A percentile compares a stretch with the other conserved stretches of the same genome.
These are phyloP conservation scores for Saturnispora hagleri DNA, from an alignment of 805 yeast genomes.

Conservation along the genomic window DNA sequence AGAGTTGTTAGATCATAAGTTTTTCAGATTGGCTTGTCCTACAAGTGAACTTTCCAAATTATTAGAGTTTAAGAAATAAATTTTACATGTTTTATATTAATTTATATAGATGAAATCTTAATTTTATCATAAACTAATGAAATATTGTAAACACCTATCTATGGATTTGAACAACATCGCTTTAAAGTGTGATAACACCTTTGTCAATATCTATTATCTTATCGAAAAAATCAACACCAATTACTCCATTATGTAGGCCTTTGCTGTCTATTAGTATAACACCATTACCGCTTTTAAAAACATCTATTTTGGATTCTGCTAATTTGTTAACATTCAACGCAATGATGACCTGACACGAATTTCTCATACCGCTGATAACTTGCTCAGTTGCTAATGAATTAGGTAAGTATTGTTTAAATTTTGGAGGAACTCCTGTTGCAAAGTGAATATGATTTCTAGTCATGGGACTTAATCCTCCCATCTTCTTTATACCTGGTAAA, in stretches of 20 bases:
- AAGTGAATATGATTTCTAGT: slow-evolving; percentile 79
- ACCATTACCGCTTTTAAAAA: slow-evolving; percentile 61
- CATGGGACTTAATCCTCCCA: slow-evolving; percentile 61
- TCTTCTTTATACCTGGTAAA: slow-evolving; percentile 36
- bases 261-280: slow-evolving; percentile 66
- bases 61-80: slow-evolving; percentile 30
- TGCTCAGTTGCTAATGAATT: not conserved
- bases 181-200: slow-evolving; percentile 3
- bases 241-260: slow-evolving; percentile 33
- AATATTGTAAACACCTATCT: too few species aligned
- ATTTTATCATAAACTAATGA: not conserved
- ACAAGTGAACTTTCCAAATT: slow-evolving; percentile 51
- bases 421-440: slow-evolving; percentile 46
- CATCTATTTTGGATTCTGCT: slow-evolving; percentile 33
- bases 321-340: slow-evolving; percentile 50
- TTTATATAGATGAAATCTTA: not conserved
- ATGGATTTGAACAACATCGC: not conserved
- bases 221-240: slow-evolving; percentile 36
- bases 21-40: slow-evolving; percentile 54
- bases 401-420: slow-evolving; percentile 14
- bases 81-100: not conserved
- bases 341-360: slow-evolving; percentile 47
- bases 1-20: slow-evolving; percentile 72
- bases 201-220: slow-evolving; percentile 19
- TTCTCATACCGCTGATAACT: slow-evolving; percentile 69